phyloP scores from a whole-genome alignment of 163 green algal genomes.

The Chlamydomonas reinhardtii region DNA sequence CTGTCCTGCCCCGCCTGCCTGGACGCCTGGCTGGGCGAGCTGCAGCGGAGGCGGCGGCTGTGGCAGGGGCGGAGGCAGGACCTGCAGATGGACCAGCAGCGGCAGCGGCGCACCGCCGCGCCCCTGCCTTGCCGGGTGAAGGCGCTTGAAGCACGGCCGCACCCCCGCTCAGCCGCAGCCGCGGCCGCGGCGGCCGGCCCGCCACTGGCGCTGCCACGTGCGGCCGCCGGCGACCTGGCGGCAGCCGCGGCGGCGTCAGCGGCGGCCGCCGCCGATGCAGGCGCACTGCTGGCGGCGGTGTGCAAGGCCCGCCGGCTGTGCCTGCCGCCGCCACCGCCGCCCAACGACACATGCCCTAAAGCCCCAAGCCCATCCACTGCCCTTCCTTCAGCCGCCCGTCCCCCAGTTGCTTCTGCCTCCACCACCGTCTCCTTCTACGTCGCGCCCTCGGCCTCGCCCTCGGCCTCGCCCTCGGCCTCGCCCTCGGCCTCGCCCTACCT shows the following conservation, averaged over 20 bases:
- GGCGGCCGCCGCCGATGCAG: too few species aligned
- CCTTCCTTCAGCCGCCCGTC: too few species aligned
- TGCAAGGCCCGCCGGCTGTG: background rate
- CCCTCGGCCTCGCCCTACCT: background rate
- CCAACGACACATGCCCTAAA: too few species aligned
- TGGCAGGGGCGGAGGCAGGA: background rate
- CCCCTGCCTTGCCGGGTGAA: too few species aligned
- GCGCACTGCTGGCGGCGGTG: background rate
- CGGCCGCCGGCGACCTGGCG: too few species aligned
- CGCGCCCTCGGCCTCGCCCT: too few species aligned
- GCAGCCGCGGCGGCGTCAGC: background rate
- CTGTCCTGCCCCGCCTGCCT: constrained; percentile 16
- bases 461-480: too few species aligned
- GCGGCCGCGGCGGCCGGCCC: background rate
- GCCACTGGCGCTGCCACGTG: background rate
- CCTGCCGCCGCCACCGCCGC: too few species aligned
- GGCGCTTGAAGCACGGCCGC: background rate
- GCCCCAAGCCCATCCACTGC: too few species aligned
- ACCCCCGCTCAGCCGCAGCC: background rate
- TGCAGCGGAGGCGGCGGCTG: background rate
- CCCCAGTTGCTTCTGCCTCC: too few species aligned
- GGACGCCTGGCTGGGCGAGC: background rate
- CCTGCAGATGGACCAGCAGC: background rate
- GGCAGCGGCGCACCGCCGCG: too few species aligned
- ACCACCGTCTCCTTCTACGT: background rate